A percentile compares a stretch with the other conserved stretches of the same genome.
Evolutionary conservation across 768 basidiomycete genomes (phyloP).

Genomic region (Leccinum obscurum): DNA sequence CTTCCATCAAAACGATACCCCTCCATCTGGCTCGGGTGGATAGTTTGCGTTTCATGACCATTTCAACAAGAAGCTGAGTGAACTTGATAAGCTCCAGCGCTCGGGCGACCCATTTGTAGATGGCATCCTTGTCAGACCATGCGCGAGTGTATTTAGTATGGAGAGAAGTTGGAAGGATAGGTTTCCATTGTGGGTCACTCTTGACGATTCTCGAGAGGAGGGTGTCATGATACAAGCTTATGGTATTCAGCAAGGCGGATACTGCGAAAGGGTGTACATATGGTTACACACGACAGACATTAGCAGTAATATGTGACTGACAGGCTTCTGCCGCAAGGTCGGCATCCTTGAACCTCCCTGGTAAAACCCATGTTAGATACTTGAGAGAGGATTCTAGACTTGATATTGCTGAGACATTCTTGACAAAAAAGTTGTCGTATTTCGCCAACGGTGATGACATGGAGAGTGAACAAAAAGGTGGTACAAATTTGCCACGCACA

Average conservation of each 20-base stretch:
- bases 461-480: conserved; percentile 2
- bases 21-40: conserved; percentile 71
- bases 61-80: conserved; percentile 85
- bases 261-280: conserved; percentile 47
- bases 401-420: conserved; percentile 83
- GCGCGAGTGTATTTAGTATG: conserved; percentile 91
- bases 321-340: conserved; percentile 93
- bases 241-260: conserved; percentile 80
- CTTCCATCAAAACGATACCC: conserved; percentile 73
- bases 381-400: conserved; percentile 87
- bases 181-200: conserved; percentile 65
- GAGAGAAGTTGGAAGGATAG: conserved; percentile 70
- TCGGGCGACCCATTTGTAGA: conserved; percentile 81
- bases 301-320: conserved; percentile 47
- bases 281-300: conserved; percentile 18
- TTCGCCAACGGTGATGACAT: conserved; percentile 67
- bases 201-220: conserved; percentile 70
- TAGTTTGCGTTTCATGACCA: conserved; percentile 75
- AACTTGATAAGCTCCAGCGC: conserved; percentile 75
- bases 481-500: conserved; percentile 11
- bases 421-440: conserved; percentile 82
- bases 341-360: conserved; percentile 96
- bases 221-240: conserved; percentile 95
- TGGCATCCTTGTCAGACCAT: conserved; percentile 67
- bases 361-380: conserved; percentile 93